These are phyloP conservation scores for Irpex lacteus DNA, from an alignment of 1,284 basidiomycete species.

Conservation along the genomic window DNA sequence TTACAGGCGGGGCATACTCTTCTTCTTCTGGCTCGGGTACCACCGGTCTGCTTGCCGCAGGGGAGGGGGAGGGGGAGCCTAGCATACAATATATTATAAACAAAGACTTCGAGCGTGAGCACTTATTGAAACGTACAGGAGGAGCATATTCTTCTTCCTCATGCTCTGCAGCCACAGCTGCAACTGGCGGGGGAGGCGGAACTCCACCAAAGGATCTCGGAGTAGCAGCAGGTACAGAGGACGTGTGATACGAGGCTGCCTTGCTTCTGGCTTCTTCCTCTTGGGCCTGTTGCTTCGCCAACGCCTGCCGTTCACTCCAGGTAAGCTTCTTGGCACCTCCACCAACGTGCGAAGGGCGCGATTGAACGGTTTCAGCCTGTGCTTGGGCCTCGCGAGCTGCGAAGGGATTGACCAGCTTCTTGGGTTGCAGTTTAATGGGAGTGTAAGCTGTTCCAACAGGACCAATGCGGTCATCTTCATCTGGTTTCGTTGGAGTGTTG, in stretches of 20 bases:
- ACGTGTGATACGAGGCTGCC: conserved; percentile 42
- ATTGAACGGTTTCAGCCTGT: conserved; percentile 27
- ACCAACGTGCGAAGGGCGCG: conserved; percentile 14
- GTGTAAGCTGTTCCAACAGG: conserved; percentile 86
- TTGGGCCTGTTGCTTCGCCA: conserved; percentile 80
- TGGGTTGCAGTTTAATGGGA: conserved; percentile 84
- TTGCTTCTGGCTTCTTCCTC: conserved; percentile 77
- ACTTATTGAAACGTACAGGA: conserved; percentile 25
- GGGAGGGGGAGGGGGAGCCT: conserved; percentile 19
- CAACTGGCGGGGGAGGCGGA: conserved; percentile 29
- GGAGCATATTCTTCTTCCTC: conserved; percentile 29
- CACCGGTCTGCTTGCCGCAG: conserved; percentile 25
- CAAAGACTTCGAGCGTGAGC: neutral
- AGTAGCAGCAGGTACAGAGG: conserved; percentile 24
- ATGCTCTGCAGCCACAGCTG: conserved; percentile 31
- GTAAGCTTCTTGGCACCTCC: conserved; percentile 70
- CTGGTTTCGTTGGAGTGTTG: conserved; percentile 59
- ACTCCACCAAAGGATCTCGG: conserved; percentile 17
- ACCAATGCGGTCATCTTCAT: conserved; percentile 76
- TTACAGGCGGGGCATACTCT: conserved; percentile 11
- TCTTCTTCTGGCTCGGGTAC: conserved; percentile 35
- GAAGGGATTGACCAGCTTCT: conserved; percentile 85
- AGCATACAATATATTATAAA: neutral
- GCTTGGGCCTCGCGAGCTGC: conserved; percentile 53
- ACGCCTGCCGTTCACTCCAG: conserved; percentile 87